Evolutionary conservation across 768 basidiomycete genomes (phyloP).

Genomic region (Phlebiopsis gigantea): DNA sequence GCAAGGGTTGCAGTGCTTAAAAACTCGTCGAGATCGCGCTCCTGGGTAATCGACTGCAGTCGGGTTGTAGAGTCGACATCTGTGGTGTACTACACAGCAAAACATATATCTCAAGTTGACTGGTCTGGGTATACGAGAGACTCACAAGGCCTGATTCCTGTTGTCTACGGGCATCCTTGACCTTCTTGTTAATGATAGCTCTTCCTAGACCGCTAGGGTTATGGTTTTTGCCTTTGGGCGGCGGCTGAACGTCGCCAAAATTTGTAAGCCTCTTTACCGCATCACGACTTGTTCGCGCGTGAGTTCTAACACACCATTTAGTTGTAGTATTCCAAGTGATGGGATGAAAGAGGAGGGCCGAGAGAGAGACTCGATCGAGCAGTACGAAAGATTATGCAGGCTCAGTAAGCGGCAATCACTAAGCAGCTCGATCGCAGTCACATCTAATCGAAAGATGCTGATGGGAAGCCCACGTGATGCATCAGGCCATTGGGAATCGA

Average conservation of each 20-base stretch:
- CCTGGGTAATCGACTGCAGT: conserved; percentile 91
- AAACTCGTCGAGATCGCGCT: conserved; percentile 93
- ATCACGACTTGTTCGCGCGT: background rate
- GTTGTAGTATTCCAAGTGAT: background rate
- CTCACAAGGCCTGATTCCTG: conserved; percentile 67
- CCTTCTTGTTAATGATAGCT: conserved; percentile 91
- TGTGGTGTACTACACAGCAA: conserved; percentile 56
- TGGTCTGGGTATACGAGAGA: conserved; percentile 1
- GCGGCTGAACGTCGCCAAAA: background rate
- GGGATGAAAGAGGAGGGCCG: background rate
- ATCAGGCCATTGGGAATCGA: background rate
- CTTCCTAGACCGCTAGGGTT: conserved; percentile 86
- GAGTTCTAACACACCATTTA: background rate
- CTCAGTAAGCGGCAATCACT: background rate
- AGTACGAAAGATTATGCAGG: background rate
- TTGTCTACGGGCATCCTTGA: conserved; percentile 62
- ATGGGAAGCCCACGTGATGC: background rate
- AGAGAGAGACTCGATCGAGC: background rate
- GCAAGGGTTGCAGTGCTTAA: conserved; percentile 92
- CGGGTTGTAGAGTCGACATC: conserved; percentile 64
- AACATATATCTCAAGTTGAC: background rate
- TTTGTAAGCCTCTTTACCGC: background rate
- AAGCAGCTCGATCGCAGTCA: background rate
- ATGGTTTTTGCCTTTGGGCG: conserved; percentile 52
- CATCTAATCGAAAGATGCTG: background rate